phyloP scores from a whole-genome alignment of 352 stramenopile genomes.

The Chrysophaeum taylorii region DNA sequence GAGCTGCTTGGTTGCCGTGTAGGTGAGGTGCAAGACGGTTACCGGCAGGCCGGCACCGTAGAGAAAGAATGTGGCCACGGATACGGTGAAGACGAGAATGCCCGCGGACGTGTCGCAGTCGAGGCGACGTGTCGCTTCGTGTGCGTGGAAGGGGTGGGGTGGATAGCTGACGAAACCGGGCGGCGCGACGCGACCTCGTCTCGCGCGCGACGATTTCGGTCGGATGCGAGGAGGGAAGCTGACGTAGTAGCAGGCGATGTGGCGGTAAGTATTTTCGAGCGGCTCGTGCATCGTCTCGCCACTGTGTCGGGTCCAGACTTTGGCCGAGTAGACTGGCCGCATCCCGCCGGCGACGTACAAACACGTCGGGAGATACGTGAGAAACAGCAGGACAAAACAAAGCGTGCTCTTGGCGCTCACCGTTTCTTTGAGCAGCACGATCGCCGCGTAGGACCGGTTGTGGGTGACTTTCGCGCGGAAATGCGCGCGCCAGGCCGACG shows the following conservation, averaged over 20 bases:
- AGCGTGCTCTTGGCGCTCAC: not conserved
- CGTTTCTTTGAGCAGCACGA: slow-evolving; percentile 2
- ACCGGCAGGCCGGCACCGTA: not conserved
- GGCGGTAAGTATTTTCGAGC: not conserved
- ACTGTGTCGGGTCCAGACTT: not conserved
- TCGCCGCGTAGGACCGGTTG: not conserved
- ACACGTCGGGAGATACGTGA: not conserved
- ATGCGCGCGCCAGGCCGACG: not conserved
- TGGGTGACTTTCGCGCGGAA: not conserved
- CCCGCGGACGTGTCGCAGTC: not conserved
- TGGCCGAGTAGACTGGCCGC: not conserved
- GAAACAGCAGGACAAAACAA: not conserved
- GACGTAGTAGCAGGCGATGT: not conserved
- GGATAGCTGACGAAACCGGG: not conserved
- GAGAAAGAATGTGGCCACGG: not conserved
- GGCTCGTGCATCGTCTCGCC: not conserved
- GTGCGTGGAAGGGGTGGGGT: not conserved
- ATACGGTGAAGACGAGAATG: not conserved
- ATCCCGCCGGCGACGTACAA: not conserved
- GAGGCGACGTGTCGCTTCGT: not conserved
- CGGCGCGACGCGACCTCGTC: not conserved
- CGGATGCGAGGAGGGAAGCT: not conserved
- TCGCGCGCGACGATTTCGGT: not conserved
- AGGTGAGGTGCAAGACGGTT: not conserved
- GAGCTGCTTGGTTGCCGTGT: not conserved